A percentile compares a stretch with the other conserved stretches of the same genome.
Evolutionary conservation across 2,329 filamentous ascomycete species (phyloP).

Genomic region (Pseudogymnoascus sp.): DNA sequence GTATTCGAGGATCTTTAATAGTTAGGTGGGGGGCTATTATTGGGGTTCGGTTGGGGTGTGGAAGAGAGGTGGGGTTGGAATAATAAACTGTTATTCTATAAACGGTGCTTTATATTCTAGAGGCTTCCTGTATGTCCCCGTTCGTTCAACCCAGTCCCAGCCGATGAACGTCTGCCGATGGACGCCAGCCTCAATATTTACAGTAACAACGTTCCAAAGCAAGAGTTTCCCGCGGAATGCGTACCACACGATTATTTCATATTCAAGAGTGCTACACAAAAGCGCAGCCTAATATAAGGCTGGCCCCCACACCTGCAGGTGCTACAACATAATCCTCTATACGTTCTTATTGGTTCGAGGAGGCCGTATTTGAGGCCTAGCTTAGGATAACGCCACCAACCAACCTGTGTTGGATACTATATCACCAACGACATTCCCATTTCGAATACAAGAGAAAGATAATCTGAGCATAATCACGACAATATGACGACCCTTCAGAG

Average conservation of each 20-base stretch:
- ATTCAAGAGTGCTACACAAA: not conserved
- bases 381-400: not conserved
- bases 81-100: not conserved
- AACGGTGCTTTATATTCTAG: not conserved
- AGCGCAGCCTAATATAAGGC: not conserved
- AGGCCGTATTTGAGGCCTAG: not conserved
- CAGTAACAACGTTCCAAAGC: not conserved
- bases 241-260: not conserved
- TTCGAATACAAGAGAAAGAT: not conserved
- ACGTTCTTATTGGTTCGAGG: not conserved
- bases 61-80: not conserved
- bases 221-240: no score
- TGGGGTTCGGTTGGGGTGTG: not conserved
- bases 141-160: not conserved
- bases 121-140: not conserved
- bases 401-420: not conserved
- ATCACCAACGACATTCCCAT: not conserved
- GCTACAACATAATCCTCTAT: not conserved
- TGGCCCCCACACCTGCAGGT: not conserved
- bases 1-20: conserved; percentile 83
- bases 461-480: not conserved
- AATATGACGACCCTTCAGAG: not conserved
- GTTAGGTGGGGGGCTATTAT: conserved; percentile 36
- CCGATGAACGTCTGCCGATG: not conserved
- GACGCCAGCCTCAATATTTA: not conserved